A percentile compares a stretch with the other conserved stretches of the same genome.
Evolutionary conservation across 2,329 filamentous ascomycete genomes (phyloP).

Genomic region (Cladosporium sp.): DNA sequence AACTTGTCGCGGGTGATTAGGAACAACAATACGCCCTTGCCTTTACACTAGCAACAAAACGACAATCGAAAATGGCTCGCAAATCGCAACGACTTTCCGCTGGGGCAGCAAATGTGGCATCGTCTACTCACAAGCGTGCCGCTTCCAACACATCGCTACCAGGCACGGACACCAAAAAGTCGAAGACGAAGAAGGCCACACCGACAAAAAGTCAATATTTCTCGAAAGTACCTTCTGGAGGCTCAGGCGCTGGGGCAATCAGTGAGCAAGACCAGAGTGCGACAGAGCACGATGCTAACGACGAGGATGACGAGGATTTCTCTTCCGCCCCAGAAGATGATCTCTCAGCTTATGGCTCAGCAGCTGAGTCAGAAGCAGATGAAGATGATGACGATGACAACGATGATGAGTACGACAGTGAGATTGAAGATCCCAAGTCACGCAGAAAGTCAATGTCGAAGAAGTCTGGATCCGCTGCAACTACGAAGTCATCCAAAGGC

Average conservation of each 20-base stretch:
- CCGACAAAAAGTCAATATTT: constrained; percentile 51
- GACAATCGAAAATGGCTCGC: constrained; percentile 20
- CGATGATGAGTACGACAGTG: constrained; percentile 30
- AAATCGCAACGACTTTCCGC: constrained; percentile 24
- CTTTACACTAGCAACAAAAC: neutral
- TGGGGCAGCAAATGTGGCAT: constrained; percentile 1
- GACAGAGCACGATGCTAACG: constrained; percentile 25
- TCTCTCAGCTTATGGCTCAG: constrained; percentile 35
- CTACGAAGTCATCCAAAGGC: constrained; percentile 13
- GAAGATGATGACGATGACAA: constrained; percentile 30
- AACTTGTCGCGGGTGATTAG: too few species aligned
- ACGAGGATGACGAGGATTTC: constrained; percentile 27
- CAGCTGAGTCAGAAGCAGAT: constrained; percentile 38
- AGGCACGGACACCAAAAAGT: constrained; percentile 17
- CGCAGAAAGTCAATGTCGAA: constrained; percentile 18
- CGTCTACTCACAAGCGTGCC: constrained; percentile 23
- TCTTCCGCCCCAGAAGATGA: constrained; percentile 20
- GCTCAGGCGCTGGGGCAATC: too few species aligned
- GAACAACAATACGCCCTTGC: too few species aligned
- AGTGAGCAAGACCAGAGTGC: constrained; percentile 15
- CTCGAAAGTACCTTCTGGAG: too few species aligned
- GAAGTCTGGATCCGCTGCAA: constrained; percentile 12
- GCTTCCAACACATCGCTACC: constrained; percentile 18
- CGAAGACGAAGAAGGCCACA: constrained; percentile 29
- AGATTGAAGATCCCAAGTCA: constrained; percentile 22